Base-by-base conservation (phyloP, 1,284 basidiomycete species). In the Austroboletus niveus region DNA sequence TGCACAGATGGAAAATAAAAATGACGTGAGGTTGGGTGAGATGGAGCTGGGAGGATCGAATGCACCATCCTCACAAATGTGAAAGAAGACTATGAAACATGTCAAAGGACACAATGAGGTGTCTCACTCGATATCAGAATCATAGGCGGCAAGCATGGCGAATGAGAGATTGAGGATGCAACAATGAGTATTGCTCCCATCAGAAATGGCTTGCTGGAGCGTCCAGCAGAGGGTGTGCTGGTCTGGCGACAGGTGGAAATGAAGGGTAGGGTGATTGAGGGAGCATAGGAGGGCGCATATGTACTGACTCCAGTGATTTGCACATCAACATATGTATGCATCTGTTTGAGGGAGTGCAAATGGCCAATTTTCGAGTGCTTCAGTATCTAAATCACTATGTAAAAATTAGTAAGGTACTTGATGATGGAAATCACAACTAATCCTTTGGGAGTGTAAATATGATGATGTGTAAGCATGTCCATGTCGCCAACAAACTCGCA, bases 381-480 rank as follows among this genome's bases (percentile, higher is more conserved):
- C 1, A 24, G 45, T 30, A 14, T 42, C 34, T 1, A 51, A 15
- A 32, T 51, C 36, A 7, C 45, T 51, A 17, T 31, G 2, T n/a
- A 7, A 3, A 24, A 20, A 27, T 20, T 7, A 41, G 8, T 11
- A 1, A 17, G 5, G 10, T 5, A 31, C 30, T 7, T 31, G 38
- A 29, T 4, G 14, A 29, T 12, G 8, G 12, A 17, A 32, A 31
- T 31, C 5, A 20, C n/a, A 32, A 40, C 30, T 4, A 32, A 51
- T 34, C 45, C 45, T 51, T 48, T 51, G 1, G 50, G 40, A 4
- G 50, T 51, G 29, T 48, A 32, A 5, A 48, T 48, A n/a, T 51
- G 50, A 12, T 40, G 36, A 1, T 29, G 11, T 1, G 40, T 11
- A 4, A 51, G 50, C 11, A 51, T 40, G 1, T 51, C 45, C 50